phyloP scores from a whole-genome alignment of 1,139 yeast genomes.

The Diutina siamensis region DNA sequence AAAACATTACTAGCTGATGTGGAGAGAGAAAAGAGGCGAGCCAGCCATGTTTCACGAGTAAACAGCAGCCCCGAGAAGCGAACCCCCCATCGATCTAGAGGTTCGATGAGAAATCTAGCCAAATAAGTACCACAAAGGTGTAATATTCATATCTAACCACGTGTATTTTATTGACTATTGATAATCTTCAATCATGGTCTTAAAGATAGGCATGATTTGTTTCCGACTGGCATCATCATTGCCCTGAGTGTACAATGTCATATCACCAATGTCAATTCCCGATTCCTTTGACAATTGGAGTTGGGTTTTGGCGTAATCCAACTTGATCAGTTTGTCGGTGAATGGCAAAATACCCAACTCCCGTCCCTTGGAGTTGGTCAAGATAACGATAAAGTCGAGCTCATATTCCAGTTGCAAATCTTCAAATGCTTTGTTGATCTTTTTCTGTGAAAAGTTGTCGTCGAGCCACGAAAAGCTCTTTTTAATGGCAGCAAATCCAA shows the following conservation, averaged over 20 bases:
- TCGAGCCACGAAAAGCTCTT: slow-evolving; percentile 50
- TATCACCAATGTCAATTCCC: slow-evolving; percentile 5
- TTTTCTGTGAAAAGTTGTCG: slow-evolving; percentile 18
- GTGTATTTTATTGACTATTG: not conserved
- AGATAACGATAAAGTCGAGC: slow-evolving; percentile 44
- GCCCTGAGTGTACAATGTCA: slow-evolving; percentile 36
- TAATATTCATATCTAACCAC: too few species aligned
- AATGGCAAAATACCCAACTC: slow-evolving; percentile 38
- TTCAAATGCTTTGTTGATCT: slow-evolving; percentile 27
- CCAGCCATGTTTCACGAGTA: too few species aligned
- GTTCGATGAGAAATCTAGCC: too few species aligned
- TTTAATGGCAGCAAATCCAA: slow-evolving; percentile 74
- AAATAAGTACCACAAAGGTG: too few species aligned
- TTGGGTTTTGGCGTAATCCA: slow-evolving; percentile 13
- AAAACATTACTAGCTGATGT: not conserved
- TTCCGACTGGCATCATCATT: slow-evolving; percentile 63
- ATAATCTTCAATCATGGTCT: slow-evolving; percentile 15
- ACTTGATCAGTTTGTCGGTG: slow-evolving; percentile 13
- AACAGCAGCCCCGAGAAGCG: too few species aligned
- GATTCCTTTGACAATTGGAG: slow-evolving; percentile 7
- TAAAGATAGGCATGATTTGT: slow-evolving; percentile 66
- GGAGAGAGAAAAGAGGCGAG: not conserved
- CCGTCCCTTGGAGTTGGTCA: slow-evolving; percentile 35
- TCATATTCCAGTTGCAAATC: slow-evolving; percentile 23
- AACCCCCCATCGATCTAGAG: too few species aligned